These are phyloP conservation scores for Omphalotus guepiniiformis DNA, from an alignment of 768 basidiomycete genomes.

Conservation along the genomic window DNA sequence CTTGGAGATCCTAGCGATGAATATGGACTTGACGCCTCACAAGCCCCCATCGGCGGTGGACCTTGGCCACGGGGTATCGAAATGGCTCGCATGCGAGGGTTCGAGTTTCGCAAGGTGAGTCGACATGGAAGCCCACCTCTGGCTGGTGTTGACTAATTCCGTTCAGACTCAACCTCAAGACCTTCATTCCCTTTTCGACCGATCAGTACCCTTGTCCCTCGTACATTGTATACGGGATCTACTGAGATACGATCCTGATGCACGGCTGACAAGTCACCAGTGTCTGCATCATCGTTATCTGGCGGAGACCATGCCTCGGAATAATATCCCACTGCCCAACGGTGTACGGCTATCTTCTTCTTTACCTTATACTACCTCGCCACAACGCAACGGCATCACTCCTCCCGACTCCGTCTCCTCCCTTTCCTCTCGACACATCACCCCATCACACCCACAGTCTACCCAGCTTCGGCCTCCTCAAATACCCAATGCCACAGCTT, in stretches of 20 bases:
- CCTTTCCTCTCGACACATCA: constrained; percentile 21
- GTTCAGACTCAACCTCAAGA: constrained; percentile 61
- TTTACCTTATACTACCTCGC: constrained; percentile 26
- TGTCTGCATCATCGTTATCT: constrained; percentile 91
- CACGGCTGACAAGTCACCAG: constrained; percentile 79
- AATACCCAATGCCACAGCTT: constrained; percentile 44
- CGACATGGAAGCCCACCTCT: constrained; percentile 9
- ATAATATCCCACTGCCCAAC: constrained; percentile 60
- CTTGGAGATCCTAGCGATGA: constrained; percentile 87
- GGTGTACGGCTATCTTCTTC: constrained; percentile 40
- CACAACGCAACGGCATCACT: constrained; percentile 32
- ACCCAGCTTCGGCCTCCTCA: constrained; percentile 32
- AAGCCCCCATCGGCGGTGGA: constrained; percentile 77
- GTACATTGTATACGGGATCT: constrained; percentile 91
- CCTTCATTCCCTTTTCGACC: constrained; percentile 72
- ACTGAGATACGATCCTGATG: constrained; percentile 86
- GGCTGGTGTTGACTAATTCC: constrained; percentile 13
- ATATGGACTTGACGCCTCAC: constrained; percentile 73
- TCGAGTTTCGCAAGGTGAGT: constrained; percentile 84
- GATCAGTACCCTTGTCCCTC: constrained; percentile 70
- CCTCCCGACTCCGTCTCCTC: constrained; percentile 31
- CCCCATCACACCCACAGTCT: constrained; percentile 48
- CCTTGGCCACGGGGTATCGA: constrained; percentile 81
- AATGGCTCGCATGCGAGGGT: constrained; percentile 84
- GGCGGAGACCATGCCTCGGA: constrained; percentile 67